Conservation (phyloP, 164 flowering plant genomes). For the Vitis rupestris region DNA sequence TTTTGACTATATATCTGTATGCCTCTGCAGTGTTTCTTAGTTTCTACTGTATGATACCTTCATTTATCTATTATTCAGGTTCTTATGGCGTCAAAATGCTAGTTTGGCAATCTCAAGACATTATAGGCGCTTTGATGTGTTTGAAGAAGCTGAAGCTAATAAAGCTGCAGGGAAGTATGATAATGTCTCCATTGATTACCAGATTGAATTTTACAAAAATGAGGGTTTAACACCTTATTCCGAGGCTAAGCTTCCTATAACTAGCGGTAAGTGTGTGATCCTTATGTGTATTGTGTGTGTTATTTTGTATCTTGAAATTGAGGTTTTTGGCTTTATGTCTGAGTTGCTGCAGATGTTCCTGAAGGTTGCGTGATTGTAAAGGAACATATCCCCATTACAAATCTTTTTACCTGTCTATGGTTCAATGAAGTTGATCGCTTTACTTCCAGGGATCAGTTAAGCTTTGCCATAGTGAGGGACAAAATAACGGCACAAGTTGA, state of each 20-base stretch:
- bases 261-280: constrained; percentile 67
- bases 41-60: background rate
- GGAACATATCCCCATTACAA: constrained; percentile 88
- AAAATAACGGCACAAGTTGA: constrained; percentile 60
- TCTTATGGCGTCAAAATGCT: constrained; percentile 87
- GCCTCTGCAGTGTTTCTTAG: background rate
- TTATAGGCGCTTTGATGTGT: constrained; percentile 89
- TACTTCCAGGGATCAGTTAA: constrained; percentile 90
- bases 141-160: constrained; percentile 94
- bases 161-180: constrained; percentile 93
- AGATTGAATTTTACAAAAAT: constrained; percentile 71
- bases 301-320: constrained; percentile 9
- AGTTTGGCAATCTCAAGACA: constrained; percentile 93
- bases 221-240: constrained; percentile 93
- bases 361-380: constrained; percentile 91
- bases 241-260: constrained; percentile 82
- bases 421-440: constrained; percentile 98
- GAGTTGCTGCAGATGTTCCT: constrained; percentile 76
- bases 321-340: constrained; percentile 7
- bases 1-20: background rate
- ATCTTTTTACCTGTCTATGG: constrained; percentile 91
- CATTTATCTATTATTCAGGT: constrained; percentile 40
- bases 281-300: background rate
- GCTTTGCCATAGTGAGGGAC: constrained; percentile 90
- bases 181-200: constrained; percentile 81